Conservation (phyloP, 2,329 filamentous ascomycete species). For the Bipolaris sorokiniana region DNA sequence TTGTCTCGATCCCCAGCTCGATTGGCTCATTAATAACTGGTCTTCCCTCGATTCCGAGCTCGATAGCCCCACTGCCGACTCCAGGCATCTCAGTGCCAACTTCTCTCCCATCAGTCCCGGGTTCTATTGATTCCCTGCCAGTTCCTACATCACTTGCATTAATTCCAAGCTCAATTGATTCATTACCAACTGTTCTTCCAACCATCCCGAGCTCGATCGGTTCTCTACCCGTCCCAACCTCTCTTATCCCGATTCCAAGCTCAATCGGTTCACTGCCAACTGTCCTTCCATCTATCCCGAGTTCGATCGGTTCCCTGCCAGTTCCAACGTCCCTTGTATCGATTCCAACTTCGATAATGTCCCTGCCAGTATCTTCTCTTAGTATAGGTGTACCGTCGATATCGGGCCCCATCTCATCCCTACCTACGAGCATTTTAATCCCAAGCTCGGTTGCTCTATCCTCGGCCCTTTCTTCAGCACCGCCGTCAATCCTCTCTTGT, state of each 20-base stretch:
- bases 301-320: neutral
- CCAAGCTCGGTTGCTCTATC: neutral
- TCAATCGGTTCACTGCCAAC: neutral
- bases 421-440: neutral
- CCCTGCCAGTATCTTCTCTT: neutral
- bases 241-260: neutral
- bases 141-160: neutral
- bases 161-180: neutral
- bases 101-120: too few relatives aligned
- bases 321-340: neutral
- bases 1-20: too few relatives aligned
- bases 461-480: neutral
- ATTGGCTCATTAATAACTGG: too few relatives aligned
- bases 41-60: too few relatives aligned
- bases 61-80: too few relatives aligned
- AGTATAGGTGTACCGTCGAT: neutral
- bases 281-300: neutral
- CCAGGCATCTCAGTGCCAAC: too few relatives aligned
- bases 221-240: neutral
- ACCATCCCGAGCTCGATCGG: too few relatives aligned
- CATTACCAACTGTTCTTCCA: too few relatives aligned
- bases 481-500: conserved; percentile 9
- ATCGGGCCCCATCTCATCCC: neutral
- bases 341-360: neutral
- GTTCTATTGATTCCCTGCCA: neutral